Evolutionary conservation across 805 yeast species (phyloP).

Genomic region (Hanseniaspora opuntiae): DNA sequence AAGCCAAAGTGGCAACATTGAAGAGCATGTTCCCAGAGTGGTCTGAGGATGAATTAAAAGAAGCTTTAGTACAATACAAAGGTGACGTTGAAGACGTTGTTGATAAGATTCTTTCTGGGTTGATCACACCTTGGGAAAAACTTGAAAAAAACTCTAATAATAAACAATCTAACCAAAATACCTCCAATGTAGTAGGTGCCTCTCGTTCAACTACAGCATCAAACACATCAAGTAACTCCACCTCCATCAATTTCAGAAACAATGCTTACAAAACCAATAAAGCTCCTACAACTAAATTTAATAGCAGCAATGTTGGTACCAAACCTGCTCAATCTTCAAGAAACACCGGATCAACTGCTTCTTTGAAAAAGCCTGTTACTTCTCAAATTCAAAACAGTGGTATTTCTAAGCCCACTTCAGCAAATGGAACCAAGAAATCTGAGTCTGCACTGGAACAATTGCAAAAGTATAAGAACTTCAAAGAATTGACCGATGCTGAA

Average conservation of each 20-base stretch:
- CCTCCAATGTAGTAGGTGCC: slow-evolving; percentile 13
- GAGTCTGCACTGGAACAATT: slow-evolving; percentile 7
- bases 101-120: slow-evolving; percentile 79
- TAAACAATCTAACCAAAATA: slow-evolving; percentile 18
- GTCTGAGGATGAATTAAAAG: slow-evolving; percentile 70
- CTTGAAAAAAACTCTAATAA: slow-evolving; percentile 42
- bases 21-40: slow-evolving; percentile 89
- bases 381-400: slow-evolving; percentile 19
- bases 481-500: slow-evolving; percentile 6
- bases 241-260: slow-evolving; percentile 15
- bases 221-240: slow-evolving; percentile 18
- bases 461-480: not conserved
- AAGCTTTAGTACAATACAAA: slow-evolving; percentile 61
- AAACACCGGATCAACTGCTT: slow-evolving; percentile 16
- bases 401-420: slow-evolving; percentile 18
- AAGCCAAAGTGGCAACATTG: slow-evolving; percentile 40
- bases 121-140: slow-evolving; percentile 82
- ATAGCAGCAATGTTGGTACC: slow-evolving; percentile 15
- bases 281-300: slow-evolving; percentile 18
- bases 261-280: slow-evolving; percentile 17
- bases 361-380: slow-evolving; percentile 17
- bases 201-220: slow-evolving; percentile 1
- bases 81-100: slow-evolving; percentile 62
- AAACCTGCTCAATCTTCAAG: slow-evolving; percentile 15
- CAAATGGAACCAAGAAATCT: slow-evolving; percentile 22